Base-by-base conservation (phyloP, 2,329 filamentous ascomycete species). In the Pseudogymnoascus sp. region DNA sequence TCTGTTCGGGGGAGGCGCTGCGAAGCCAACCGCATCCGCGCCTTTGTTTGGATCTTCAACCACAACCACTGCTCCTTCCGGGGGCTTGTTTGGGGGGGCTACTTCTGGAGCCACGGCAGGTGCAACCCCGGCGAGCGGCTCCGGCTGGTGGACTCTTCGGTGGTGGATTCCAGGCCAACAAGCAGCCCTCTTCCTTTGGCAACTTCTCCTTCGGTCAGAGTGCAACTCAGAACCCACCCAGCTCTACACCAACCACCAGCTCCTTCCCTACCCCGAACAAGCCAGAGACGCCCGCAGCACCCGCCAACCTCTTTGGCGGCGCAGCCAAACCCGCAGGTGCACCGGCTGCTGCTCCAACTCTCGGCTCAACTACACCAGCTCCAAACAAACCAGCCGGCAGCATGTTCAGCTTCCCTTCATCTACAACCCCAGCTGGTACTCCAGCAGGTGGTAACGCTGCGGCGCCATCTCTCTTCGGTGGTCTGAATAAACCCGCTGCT, bases 61-160 rank as follows among this genome's bases (percentile, higher is more conserved):
- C 45, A 68, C 72, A 33, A 71, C 68, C 59, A 70, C 71, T 60
- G 60, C 72, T 43, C 68, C 73, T 6, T 45, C 71, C 37, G 63
- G 67, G 28, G 62, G 64, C 21, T 40, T 68, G 5, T 69, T 70
- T 62, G 66, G 68, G 4, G 23, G 61, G 5, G 59, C 59, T n/a
- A 18, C 31, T n/a, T 35, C 35, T 41, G 52, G 52, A 3, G 23
- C 33, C 61, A 37, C 11, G 9, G 52, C 31, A 59, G 35, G 35
- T 37, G 52, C 28, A 43, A 63, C 38, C 60, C 55, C 62, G 18
- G 64, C 64, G n/a, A 61, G 67, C 72, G 3, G 66, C 71, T 35
- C 66, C 70, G 59, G 52, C 71, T 59, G 68, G 71, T 18, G 67
- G 69, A 59, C 49, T 77, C 37, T 77, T 77, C 61, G 67, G 69